Evolutionary conservation across 2,329 filamentous ascomycete species (phyloP), one percentile per base, ranked within the genome.

Genomic region (Beauveria rudraprayagi): DNA sequence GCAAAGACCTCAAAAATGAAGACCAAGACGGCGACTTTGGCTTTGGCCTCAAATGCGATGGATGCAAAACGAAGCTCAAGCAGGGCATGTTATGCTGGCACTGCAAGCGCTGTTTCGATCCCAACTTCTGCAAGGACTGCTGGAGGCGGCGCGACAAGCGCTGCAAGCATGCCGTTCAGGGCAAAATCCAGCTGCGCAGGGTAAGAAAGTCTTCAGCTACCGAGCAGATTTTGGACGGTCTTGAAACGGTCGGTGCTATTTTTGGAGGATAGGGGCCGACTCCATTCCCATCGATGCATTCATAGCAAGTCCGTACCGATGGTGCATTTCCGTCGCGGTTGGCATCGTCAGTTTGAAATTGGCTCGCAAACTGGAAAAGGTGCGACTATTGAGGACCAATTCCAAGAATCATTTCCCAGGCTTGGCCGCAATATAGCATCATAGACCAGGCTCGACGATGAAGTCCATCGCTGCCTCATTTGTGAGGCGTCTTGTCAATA

Each of bases 31-130:
- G 51, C 22, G 44, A 62, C 43, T 56, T 62, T 56, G 50, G 56
- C 24, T 55, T 55, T 10, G 56, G 78, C 64, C 77, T 78, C 62
- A 73, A 75, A 57, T 81, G 78, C 66, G 71, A 75, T 22, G 77
- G 76, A 14, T 81, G 78, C 68, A 69, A 61, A 56, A 44, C 22
- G 9, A 61, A 63, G 14, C 63, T 67, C 16, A 63, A 63, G 46
- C 28, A 53, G 16, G 65, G 60, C 8, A 44, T 62, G 52, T 43
- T 65, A 16, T 60, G 57, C 56, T 67, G 66, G 65, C 63, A 63
- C 56, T 67, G 66, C 48, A 66, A 61, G 26, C 63, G 62, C 43
- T 66, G 65, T 47, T 60, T 64, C 40, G 66, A 63, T 16, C 63
- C 63, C 8, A 64, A 65, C 41, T 60, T 66, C 17, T 67, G 66